Conservation (phyloP, 306 rosid species). For the Mucuna pruriens region DNA sequence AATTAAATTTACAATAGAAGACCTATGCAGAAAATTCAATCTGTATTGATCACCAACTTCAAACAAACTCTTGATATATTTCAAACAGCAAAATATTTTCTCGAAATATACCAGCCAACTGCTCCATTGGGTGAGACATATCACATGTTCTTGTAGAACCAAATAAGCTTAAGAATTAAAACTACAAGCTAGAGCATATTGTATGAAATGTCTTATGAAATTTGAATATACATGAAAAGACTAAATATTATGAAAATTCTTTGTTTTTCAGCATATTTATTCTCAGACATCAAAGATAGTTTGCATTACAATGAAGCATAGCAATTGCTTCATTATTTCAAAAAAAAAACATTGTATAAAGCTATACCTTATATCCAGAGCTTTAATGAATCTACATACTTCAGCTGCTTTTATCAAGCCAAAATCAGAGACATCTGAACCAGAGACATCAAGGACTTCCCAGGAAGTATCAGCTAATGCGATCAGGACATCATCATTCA, state of each 20-base stretch:
- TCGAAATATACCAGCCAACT: background rate
- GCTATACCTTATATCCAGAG: slow-evolving; percentile 81
- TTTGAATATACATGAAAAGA: background rate
- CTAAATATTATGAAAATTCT: background rate
- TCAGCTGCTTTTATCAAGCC: slow-evolving; percentile 72
- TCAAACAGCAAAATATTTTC: background rate
- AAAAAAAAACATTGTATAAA: background rate
- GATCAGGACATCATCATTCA: slow-evolving; percentile 71
- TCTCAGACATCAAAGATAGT: background rate
- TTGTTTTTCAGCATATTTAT: background rate
- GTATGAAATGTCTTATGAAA: slow-evolving; percentile 3
- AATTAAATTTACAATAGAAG: slow-evolving; percentile 18
- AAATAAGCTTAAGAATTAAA: slow-evolving; percentile 10
- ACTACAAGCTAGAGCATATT: background rate
- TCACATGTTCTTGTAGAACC: slow-evolving; percentile 8
- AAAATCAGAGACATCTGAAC: slow-evolving; percentile 83
- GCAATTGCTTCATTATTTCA: background rate
- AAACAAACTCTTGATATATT: background rate
- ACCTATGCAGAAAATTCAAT: slow-evolving; percentile 9
- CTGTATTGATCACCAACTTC: background rate
- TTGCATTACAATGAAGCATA: slow-evolving; percentile 21
- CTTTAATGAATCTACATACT: slow-evolving; percentile 67
- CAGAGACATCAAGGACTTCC: slow-evolving; percentile 84
- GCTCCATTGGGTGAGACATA: background rate
- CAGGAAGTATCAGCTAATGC: slow-evolving; percentile 80